These are phyloP conservation scores for Argentina anserina DNA, from an alignment of 306 rosid species.

Conservation along the genomic window DNA sequence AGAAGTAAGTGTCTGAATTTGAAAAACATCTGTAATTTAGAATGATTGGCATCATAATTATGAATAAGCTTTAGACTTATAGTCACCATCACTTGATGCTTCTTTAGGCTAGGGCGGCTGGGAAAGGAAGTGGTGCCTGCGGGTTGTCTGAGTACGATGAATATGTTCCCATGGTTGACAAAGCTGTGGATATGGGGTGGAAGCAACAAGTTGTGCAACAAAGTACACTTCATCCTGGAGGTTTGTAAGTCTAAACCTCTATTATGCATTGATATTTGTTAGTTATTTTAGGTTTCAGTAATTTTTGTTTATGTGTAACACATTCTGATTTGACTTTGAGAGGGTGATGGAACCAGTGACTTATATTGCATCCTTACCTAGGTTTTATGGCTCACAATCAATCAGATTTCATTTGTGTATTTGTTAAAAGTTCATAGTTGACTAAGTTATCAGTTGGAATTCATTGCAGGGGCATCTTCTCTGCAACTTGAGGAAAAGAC, in stretches of 20 bases:
- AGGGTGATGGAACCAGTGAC: background rate
- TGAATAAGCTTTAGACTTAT: slow-evolving; percentile 10
- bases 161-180: slow-evolving; percentile 80
- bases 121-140: slow-evolving; percentile 29
- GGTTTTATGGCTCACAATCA: background rate
- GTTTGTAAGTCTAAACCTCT: slow-evolving; percentile 34
- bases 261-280: slow-evolving; percentile 1
- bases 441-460: background rate
- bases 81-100: slow-evolving; percentile 26
- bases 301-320: background rate
- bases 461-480: slow-evolving; percentile 46
- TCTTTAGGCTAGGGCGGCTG: slow-evolving; percentile 59
- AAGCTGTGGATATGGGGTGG: slow-evolving; percentile 67
- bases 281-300: background rate
- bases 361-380: background rate
- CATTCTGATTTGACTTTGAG: background rate
- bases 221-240: slow-evolving; percentile 38
- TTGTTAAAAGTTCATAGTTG: background rate
- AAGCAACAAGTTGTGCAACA: slow-evolving; percentile 34
- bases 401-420: background rate
- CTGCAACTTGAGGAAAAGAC: slow-evolving; percentile 24
- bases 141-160: slow-evolving; percentile 60
- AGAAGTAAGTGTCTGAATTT: slow-evolving; percentile 55
- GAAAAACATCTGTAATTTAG: background rate
- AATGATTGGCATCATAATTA: too few relatives aligned